Conservation (phyloP, 2,329 filamentous ascomycete species). For the Cytospora chrysosperma region DNA sequence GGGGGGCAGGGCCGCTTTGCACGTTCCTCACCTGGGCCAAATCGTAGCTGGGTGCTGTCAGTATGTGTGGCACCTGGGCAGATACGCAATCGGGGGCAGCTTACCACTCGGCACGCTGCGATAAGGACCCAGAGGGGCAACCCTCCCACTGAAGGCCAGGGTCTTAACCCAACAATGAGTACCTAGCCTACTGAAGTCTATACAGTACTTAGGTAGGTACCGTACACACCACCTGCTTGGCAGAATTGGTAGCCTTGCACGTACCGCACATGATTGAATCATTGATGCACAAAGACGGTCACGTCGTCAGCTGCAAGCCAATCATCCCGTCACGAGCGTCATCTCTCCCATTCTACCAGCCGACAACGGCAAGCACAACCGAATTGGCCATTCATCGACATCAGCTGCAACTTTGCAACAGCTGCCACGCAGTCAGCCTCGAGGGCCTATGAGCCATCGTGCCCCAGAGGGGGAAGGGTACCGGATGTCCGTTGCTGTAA, state of each 20-base stretch:
- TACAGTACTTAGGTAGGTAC: too few species aligned
- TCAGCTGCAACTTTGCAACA: background rate
- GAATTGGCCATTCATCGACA: background rate
- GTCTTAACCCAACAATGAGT: background rate
- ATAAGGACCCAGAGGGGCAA: background rate
- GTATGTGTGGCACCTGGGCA: background rate
- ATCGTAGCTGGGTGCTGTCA: background rate
- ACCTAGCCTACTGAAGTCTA: too few species aligned
- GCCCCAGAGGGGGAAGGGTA: too few species aligned
- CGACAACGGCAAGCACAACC: background rate
- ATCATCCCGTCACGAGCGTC: conserved; percentile 10
- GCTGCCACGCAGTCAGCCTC: background rate
- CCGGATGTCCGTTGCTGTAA: background rate
- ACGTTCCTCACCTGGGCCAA: background rate
- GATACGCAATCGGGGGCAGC: background rate
- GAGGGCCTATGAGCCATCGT: too few species aligned
- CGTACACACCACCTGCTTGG: too few species aligned
- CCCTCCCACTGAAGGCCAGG: background rate
- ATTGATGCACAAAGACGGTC: background rate
- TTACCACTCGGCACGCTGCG: background rate
- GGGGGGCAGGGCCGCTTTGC: conserved; percentile 1
- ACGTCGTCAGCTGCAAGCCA: background rate
- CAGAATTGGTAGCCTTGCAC: conserved; percentile 5
- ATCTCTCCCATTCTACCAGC: background rate
- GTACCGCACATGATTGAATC: conserved; percentile 9